Percentiles rank a stretch among this genome's conserved stretches.
Evolutionary conservation across 192 early-diverging fungal genomes (phyloP).

Genomic region (Chytriomyces sp.): DNA sequence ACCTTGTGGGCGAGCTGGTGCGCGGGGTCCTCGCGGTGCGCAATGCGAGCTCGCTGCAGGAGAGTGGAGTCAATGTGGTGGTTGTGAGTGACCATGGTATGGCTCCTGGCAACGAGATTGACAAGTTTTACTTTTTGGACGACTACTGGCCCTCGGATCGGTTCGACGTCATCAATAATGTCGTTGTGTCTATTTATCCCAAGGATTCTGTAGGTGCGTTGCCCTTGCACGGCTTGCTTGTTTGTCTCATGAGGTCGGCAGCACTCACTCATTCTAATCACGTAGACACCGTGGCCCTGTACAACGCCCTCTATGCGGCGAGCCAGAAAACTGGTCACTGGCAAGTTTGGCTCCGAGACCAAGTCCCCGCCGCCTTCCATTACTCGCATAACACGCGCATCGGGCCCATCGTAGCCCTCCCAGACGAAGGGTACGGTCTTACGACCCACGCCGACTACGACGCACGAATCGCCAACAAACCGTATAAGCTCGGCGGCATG

Average conservation of each 20-base stretch:
- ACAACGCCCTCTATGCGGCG: constrained; percentile 47
- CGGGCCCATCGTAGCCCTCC: constrained; percentile 70
- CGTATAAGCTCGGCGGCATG: constrained; percentile 52
- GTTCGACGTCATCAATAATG: constrained; percentile 55
- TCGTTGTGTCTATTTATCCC: constrained; percentile 62
- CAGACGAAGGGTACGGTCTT: constrained; percentile 51
- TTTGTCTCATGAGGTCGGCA: constrained; percentile 46
- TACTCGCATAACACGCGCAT: constrained; percentile 66
- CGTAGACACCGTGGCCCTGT: constrained; percentile 52
- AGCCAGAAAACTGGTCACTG: constrained; percentile 36
- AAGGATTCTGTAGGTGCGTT: constrained; percentile 29
- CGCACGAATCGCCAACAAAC: constrained; percentile 1
- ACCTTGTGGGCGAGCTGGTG: constrained; percentile 61
- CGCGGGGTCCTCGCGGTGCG: constrained; percentile 54
- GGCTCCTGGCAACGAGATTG: constrained; percentile 46
- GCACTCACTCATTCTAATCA: neutral
- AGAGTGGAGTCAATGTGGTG: constrained; percentile 62
- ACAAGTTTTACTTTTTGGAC: constrained; percentile 70
- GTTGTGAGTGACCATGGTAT: constrained; percentile 89
- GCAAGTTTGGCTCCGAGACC: constrained; percentile 67
- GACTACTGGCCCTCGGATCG: constrained; percentile 61
- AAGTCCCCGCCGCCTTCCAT: constrained; percentile 74
- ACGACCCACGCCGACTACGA: constrained; percentile 15
- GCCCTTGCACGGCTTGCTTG: constrained; percentile 47
- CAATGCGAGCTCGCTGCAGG: constrained; percentile 50